Base-by-base conservation (phyloP, 1,284 basidiomycete genomes). In the Coniophora puteana region DNA sequence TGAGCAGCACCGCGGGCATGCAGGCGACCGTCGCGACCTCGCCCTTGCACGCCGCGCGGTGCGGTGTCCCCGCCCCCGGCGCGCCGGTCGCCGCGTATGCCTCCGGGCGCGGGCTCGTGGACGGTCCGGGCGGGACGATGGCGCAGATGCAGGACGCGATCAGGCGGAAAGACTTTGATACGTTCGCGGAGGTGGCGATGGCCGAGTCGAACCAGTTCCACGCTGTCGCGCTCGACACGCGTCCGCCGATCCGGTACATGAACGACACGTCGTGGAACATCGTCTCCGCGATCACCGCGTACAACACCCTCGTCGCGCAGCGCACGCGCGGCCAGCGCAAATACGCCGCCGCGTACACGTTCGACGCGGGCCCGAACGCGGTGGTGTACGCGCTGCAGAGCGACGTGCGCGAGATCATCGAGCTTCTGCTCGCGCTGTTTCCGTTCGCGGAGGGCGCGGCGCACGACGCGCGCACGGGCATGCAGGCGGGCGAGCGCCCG, bases 181-280 rank as follows among this genome's bases (percentile, higher is more conserved):
- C 78, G 0, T 99, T 99, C 54, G 94, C 93, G 2, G 69, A 71
- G 40, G 80, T 97, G 62, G 99, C 95, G 23, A 99, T 98, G 92
- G 82, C 80, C 45, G 95, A 99, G 66, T 95, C 92, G 47, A 99
- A 97, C 71, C 88, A 92, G 68, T 99, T 99, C 80, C 95, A 99
- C 63, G 94, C 95, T 18, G 92, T 96, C 53, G 91, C 89, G 46
- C 83, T 99, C 52, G 96, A 99, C 69, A 99, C 95, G 1, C 78
- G 86, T 35, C 96, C 95, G 1, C 96, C 95, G 34, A 99, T 99
- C 67, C 98, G 99, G 66, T 99, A 99, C 74, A 86, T 99, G 80
- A 99, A 98, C 72, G 95, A 99, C 65, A 90, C 94, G 51, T 89
- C 84, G 49, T 78, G 87, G 22, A 66, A 88, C 21, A 89, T 97